A percentile compares a stretch with the other conserved stretches of the same genome.
Conservation (phyloP, 2,329 filamentous ascomycete species). For the Aspergillus sp. region DNA sequence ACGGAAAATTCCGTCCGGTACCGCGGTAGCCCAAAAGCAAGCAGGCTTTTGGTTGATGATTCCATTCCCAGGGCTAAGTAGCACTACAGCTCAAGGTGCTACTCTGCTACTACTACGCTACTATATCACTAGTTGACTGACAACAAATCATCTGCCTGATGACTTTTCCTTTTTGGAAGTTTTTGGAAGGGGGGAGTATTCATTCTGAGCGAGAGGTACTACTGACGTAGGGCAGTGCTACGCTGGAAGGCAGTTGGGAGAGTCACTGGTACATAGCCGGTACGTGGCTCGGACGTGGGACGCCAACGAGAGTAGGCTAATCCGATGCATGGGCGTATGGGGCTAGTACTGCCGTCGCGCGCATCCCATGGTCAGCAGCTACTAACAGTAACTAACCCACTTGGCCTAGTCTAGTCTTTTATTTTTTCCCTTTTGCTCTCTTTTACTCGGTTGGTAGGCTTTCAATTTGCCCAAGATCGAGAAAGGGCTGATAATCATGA, state of each 20-base stretch:
- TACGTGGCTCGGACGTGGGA: neutral
- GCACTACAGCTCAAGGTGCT: no score
- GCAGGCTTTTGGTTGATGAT: no score
- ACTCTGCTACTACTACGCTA: neutral
- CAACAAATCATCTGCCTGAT: neutral
- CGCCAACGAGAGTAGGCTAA: neutral
- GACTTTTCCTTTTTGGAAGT: neutral
- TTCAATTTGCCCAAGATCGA: neutral
- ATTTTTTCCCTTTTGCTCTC: no score
- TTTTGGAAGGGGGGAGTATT: no score
- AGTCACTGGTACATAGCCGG: neutral
- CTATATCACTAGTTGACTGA: neutral
- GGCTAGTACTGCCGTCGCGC: neutral
- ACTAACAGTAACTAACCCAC: neutral
- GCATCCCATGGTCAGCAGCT: neutral
- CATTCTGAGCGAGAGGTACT: neutral
- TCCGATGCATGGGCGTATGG: constrained; percentile 1
- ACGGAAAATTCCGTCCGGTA: constrained; percentile 22
- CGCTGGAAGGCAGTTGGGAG: neutral
- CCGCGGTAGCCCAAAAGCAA: constrained; percentile 16
- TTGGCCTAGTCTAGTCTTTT: no score
- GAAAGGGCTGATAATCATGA: constrained; percentile 18
- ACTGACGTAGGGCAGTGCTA: neutral
- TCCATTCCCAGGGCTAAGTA: no score
- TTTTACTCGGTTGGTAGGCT: neutral